Evolutionary conservation across 345 rosid genomes (phyloP).

Genomic region (Noccaea bulbosa): DNA sequence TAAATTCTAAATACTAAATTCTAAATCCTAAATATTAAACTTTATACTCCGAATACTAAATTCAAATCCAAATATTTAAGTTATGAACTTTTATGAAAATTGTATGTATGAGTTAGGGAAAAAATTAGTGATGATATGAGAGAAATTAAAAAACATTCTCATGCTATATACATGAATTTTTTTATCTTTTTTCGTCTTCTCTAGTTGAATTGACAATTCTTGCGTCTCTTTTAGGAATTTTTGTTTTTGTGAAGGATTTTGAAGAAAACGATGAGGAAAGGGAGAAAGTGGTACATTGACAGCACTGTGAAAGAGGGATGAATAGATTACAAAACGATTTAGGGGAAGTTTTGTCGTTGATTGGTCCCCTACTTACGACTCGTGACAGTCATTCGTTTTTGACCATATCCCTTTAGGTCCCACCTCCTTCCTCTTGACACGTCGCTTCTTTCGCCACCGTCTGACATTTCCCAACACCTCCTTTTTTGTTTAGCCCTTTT

Average conservation of each 20-base stretch:
- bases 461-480: conserved; percentile 25
- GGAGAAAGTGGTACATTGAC: conserved; percentile 36
- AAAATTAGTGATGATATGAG: too few relatives aligned
- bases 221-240: conserved; percentile 28
- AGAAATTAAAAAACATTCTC: too few relatives aligned
- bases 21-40: too few relatives aligned
- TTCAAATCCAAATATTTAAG: too few relatives aligned
- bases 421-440: conserved; percentile 34
- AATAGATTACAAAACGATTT: conserved; percentile 26
- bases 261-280: neutral
- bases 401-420: conserved; percentile 32
- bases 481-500: conserved; percentile 28
- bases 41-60: too few relatives aligned
- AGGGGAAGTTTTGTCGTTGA: conserved; percentile 34
- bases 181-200: too few relatives aligned
- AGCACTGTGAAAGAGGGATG: conserved; percentile 36
- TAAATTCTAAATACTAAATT: too few relatives aligned
- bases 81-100: too few relatives aligned
- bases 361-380: conserved; percentile 38
- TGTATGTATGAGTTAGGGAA: too few relatives aligned
- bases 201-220: conserved; percentile 24
- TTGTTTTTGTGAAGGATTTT: conserved; percentile 7
- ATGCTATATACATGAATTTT: too few relatives aligned
- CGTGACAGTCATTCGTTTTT: conserved; percentile 39
- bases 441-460: conserved; percentile 40